phyloP scores from a whole-genome alignment of 768 basidiomycete species.

The Imleria badia region DNA sequence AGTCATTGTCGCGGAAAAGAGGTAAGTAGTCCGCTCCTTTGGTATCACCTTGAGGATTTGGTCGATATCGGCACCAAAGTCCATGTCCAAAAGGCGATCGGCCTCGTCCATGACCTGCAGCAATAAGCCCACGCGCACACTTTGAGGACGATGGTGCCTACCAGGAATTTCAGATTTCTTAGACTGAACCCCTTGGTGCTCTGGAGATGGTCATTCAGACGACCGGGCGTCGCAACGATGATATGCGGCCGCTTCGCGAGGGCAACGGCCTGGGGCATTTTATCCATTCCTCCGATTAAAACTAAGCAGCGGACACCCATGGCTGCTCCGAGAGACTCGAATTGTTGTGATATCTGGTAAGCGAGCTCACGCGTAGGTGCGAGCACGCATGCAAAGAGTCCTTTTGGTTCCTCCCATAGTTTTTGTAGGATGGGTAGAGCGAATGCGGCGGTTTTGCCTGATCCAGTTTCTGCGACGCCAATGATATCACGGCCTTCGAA shows the following conservation, averaged over 20 bases:
- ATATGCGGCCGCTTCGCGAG: conserved; percentile 94
- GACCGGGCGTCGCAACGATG: conserved; percentile 92
- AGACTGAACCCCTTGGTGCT: conserved; percentile 97
- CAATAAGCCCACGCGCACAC: background rate
- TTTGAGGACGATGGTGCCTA: conserved; percentile 36
- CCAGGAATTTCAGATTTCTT: conserved; percentile 82
- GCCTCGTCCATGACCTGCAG: conserved; percentile 94
- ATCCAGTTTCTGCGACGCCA: conserved; percentile 96
- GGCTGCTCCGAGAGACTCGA: conserved; percentile 85
- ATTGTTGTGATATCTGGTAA: conserved; percentile 97
- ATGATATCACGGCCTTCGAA: conserved; percentile 94
- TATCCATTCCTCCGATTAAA: conserved; percentile 95
- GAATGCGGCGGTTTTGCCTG: conserved; percentile 97
- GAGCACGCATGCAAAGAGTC: conserved; percentile 89
- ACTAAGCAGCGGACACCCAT: conserved; percentile 92
- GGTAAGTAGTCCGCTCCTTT: conserved; percentile 89
- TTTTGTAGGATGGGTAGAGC: conserved; percentile 95
- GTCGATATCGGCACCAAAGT: conserved; percentile 94
- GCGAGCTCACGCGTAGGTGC: conserved; percentile 99
- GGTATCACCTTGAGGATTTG: conserved; percentile 95
- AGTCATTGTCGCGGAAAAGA: conserved; percentile 99
- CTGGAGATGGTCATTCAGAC: conserved; percentile 90
- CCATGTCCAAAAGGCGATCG: conserved; percentile 92
- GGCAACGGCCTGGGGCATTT: conserved; percentile 86
- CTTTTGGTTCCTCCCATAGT: conserved; percentile 93